Conservation (phyloP, 2,329 filamentous ascomycete species). For the Dactylella cylindrospora region DNA sequence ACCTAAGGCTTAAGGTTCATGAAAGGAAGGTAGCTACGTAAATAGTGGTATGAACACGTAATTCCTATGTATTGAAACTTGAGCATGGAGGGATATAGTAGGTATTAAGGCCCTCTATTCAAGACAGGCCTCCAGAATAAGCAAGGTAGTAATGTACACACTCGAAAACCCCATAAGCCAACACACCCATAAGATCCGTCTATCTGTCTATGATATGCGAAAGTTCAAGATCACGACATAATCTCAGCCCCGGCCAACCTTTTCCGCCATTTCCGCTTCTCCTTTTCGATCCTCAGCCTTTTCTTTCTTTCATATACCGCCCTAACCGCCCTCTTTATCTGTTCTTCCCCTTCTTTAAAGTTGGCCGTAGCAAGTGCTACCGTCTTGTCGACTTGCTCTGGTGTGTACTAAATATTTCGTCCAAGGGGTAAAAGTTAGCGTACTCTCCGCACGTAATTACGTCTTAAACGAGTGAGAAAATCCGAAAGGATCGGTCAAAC, state of each 20-base stretch:
- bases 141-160: background rate
- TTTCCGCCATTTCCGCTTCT: conserved; percentile 5
- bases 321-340: conserved; percentile 74
- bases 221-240: conserved; percentile 37
- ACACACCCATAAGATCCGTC: too few relatives aligned
- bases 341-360: conserved; percentile 76
- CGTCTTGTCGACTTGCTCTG: conserved; percentile 83
- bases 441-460: too few relatives aligned
- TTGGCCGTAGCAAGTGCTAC: conserved; percentile 81
- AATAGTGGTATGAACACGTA: too few relatives aligned
- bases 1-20: too few relatives aligned
- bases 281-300: conserved; percentile 49
- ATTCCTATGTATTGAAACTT: too few relatives aligned
- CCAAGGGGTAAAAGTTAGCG: background rate
- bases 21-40: too few relatives aligned
- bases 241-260: conserved; percentile 21
- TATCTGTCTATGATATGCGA: background rate
- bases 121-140: background rate
- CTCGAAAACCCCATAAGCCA: too few relatives aligned
- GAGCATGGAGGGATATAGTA: background rate
- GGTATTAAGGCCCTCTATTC: background rate
- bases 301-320: conserved; percentile 95
- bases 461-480: too few relatives aligned
- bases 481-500: background rate
- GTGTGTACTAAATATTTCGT: conserved; percentile 74